Conservation (phyloP, 2,329 filamentous ascomycete species). For the Zasmidium cellare region DNA sequence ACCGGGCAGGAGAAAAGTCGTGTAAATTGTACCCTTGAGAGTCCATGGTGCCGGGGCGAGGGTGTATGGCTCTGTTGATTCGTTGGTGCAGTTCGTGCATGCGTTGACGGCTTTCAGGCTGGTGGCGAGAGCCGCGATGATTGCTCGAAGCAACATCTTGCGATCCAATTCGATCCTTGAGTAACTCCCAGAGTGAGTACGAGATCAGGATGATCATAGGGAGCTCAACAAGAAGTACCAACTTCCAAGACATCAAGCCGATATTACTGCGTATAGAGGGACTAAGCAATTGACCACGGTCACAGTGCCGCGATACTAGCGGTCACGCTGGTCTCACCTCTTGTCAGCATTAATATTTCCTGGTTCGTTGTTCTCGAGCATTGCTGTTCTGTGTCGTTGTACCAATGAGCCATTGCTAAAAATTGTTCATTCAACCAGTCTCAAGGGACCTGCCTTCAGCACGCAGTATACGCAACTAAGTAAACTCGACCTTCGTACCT, state of each 20-base stretch:
- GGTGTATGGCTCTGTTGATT: slow-evolving; percentile 15
- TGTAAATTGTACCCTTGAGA: slow-evolving; percentile 19
- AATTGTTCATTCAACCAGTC: too few relatives aligned
- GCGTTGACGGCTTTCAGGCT: background rate
- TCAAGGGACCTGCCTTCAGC: too few relatives aligned
- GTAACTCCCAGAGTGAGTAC: too few relatives aligned
- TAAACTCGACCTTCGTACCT: too few relatives aligned
- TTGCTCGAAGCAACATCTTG: background rate
- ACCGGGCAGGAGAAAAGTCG: slow-evolving; percentile 12
- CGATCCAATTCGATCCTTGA: background rate
- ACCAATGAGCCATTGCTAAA: too few relatives aligned
- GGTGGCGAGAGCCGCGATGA: background rate
- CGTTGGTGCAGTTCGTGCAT: slow-evolving; percentile 19
- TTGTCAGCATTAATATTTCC: background rate
- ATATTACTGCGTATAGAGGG: background rate
- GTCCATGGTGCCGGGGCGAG: slow-evolving; percentile 15
- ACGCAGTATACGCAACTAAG: too few relatives aligned
- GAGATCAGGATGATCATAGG: too few relatives aligned
- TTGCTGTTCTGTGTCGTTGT: background rate
- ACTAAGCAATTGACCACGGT: background rate
- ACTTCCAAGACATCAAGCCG: too few relatives aligned
- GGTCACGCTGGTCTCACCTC: background rate
- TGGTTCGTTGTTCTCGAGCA: background rate
- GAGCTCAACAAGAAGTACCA: too few relatives aligned
- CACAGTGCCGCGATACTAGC: background rate